These are phyloP conservation scores for Capsicum chinense DNA, from an alignment of 257 asterid genomes.

Conservation along the genomic window DNA sequence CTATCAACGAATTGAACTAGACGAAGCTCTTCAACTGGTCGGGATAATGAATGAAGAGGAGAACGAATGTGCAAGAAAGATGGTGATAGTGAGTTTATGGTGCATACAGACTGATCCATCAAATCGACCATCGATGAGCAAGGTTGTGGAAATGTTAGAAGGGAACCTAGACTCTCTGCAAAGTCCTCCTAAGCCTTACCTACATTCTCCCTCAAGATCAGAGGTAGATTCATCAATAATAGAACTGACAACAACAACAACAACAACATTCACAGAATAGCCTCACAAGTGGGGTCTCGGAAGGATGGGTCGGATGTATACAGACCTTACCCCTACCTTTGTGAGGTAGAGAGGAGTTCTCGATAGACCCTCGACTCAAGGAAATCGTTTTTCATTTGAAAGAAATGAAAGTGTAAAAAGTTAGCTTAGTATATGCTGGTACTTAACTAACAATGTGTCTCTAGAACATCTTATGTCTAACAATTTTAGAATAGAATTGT, in stretches of 20 bases:
- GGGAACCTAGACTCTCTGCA: constrained; percentile 34
- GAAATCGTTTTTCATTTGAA: too few species aligned
- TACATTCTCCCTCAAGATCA: constrained; percentile 33
- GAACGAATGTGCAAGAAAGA: constrained; percentile 27
- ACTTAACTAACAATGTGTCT: background rate
- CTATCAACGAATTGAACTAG: constrained; percentile 33
- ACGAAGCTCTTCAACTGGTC: background rate
- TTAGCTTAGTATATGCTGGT: too few species aligned
- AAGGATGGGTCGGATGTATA: too few species aligned
- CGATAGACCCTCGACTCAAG: too few species aligned
- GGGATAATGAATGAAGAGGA: constrained; percentile 33
- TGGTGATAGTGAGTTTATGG: constrained; percentile 51
- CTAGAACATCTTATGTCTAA: background rate
- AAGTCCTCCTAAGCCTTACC: constrained; percentile 43
- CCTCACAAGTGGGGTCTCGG: too few species aligned
- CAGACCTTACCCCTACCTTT: too few species aligned
- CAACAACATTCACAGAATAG: too few species aligned
- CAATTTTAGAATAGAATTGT: background rate
- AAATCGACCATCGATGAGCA: constrained; percentile 41
- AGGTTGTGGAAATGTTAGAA: constrained; percentile 51
- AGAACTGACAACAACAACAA: too few species aligned
- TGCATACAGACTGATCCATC: constrained; percentile 51
- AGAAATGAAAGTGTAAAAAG: too few species aligned
- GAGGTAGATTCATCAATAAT: background rate
- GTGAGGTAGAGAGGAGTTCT: too few species aligned